A percentile compares a stretch with the other conserved stretches of the same genome.
These are phyloP conservation scores for Stephanodiscus minutulus DNA, from an alignment of 108 stramenopile species.

Conservation along the genomic window DNA sequence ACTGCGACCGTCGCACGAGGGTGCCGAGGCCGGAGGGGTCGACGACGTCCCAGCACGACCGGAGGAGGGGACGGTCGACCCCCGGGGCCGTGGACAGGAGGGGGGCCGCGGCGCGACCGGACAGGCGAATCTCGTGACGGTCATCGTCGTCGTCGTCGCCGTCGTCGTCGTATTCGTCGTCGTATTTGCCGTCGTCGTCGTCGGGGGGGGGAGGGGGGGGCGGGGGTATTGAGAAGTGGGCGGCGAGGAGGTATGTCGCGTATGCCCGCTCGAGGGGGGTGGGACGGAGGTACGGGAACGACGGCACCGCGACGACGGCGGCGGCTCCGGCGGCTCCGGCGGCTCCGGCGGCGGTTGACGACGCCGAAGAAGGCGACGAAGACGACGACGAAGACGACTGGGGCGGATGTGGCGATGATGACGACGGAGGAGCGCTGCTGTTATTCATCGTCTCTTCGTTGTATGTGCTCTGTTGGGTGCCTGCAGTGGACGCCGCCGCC, in stretches of 20 bases:
- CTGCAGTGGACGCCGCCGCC: too few relatives aligned
- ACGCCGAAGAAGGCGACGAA: neutral
- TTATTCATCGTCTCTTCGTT: neutral
- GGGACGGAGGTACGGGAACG: slow-evolving; percentile 32
- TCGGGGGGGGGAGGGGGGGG: slow-evolving; percentile 46
- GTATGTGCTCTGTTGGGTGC: too few relatives aligned
- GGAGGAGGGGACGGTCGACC: slow-evolving; percentile 51
- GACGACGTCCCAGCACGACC: slow-evolving; percentile 56
- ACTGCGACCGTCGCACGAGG: slow-evolving; percentile 48
- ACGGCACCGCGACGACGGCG: neutral
- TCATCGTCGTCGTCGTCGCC: slow-evolving; percentile 18
- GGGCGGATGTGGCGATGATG: neutral
- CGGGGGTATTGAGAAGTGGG: slow-evolving; percentile 46
- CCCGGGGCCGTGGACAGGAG: slow-evolving; percentile 60
- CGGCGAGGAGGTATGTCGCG: slow-evolving; percentile 50
- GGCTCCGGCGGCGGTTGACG: neutral
- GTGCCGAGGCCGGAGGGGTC: slow-evolving; percentile 64
- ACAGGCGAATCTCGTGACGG: slow-evolving; percentile 37
- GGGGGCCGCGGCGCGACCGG: slow-evolving; percentile 66
- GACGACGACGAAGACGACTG: neutral
- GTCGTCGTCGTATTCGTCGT: slow-evolving; percentile 41
- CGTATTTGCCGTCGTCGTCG: slow-evolving; percentile 35
- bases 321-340: too few relatives aligned
- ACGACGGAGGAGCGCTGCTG: neutral
- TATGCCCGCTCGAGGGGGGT: slow-evolving; percentile 67